Evolutionary conservation across 2,329 filamentous ascomycete species (phyloP).

Genomic region (Stachybotrys echinatus): DNA sequence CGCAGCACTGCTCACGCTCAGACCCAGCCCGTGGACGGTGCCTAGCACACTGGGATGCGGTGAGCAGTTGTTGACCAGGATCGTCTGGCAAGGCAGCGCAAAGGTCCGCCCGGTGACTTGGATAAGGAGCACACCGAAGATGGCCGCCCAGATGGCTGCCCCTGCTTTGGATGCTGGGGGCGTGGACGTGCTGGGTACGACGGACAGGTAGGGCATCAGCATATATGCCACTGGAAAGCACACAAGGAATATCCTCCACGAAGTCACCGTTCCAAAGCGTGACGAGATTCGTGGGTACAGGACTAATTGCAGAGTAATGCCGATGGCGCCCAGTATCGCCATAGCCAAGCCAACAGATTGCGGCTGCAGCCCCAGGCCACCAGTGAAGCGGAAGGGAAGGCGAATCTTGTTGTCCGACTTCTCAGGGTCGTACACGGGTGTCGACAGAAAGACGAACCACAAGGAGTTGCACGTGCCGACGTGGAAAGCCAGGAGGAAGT

Average conservation of each 20-base stretch:
- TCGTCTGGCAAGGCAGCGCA: constrained; percentile 39
- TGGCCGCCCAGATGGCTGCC: constrained; percentile 56
- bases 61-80: constrained; percentile 42
- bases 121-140: constrained; percentile 55
- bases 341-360: constrained; percentile 71
- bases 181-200: constrained; percentile 53
- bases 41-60: constrained; percentile 42
- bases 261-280: constrained; percentile 61
- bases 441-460: constrained; percentile 73
- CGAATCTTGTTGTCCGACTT: constrained; percentile 23
- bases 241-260: constrained; percentile 63
- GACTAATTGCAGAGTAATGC: constrained; percentile 56
- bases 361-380: constrained; percentile 70
- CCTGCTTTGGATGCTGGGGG: constrained; percentile 49
- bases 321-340: constrained; percentile 68
- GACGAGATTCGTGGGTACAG: constrained; percentile 65
- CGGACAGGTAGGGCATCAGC: constrained; percentile 63
- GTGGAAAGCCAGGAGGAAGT: constrained; percentile 67
- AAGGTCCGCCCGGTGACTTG: constrained; percentile 67
- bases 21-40: constrained; percentile 45
- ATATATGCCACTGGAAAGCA: constrained; percentile 68
- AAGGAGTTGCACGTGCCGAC: constrained; percentile 72
- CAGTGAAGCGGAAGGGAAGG: constrained; percentile 60
- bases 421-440: constrained; percentile 51
- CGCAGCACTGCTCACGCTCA: constrained; percentile 53